Percentiles rank a stretch among this genome's conserved stretches.
phyloP scores from a whole-genome alignment of 179 eudicot genomes.

The Vitellaria paradoxa region DNA sequence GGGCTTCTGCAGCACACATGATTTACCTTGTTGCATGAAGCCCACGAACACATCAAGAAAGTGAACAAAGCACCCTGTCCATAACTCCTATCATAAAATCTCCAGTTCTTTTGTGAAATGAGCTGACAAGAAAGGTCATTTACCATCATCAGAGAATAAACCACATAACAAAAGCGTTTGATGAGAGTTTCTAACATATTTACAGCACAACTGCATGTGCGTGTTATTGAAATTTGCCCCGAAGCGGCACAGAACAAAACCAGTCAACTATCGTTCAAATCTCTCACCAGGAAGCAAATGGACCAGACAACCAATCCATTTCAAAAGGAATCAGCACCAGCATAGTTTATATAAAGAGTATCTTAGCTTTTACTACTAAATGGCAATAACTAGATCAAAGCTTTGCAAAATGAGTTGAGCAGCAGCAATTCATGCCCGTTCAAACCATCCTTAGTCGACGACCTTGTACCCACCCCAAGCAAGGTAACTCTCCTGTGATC shows the following conservation, averaged over 20 bases:
- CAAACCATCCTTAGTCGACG: background rate
- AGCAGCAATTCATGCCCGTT: background rate
- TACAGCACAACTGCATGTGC: background rate
- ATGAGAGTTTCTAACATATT: background rate
- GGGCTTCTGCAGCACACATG: too few species aligned
- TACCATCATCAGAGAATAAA: background rate
- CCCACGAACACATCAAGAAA: too few species aligned
- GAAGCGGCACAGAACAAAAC: background rate
- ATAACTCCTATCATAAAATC: too few species aligned
- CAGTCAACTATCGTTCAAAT: background rate
- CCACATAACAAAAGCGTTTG: background rate
- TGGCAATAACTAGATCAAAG: background rate
- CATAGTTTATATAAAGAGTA: background rate
- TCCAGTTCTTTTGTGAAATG: background rate
- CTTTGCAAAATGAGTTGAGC: background rate
- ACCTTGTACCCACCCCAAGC: constrained; percentile 14
- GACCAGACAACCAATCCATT: background rate
- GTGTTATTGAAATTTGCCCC: background rate
- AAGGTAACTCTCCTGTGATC: constrained; percentile 13
- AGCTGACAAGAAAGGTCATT: background rate
- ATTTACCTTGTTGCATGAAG: too few species aligned
- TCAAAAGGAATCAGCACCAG: background rate
- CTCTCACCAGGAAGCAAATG: constrained; percentile 3
- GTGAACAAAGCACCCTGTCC: too few species aligned
- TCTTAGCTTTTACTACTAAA: background rate